phyloP scores from a whole-genome alignment of 441 rosid genomes.

The Corymbia citriodora region DNA sequence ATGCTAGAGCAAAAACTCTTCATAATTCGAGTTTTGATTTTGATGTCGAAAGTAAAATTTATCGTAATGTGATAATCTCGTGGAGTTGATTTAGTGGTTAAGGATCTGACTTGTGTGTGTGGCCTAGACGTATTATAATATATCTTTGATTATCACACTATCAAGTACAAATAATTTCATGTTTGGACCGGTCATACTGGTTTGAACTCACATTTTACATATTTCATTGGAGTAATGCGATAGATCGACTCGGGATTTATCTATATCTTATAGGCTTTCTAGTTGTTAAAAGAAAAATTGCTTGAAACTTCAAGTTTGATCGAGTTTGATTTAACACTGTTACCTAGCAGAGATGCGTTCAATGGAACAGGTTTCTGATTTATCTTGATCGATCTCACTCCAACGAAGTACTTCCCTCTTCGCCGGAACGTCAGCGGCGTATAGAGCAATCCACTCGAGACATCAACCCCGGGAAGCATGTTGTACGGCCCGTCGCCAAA shows the following conservation, averaged over 20 bases:
- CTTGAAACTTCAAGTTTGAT: background rate
- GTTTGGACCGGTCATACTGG: rapidly evolving
- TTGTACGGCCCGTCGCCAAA: slow-evolving; percentile 22
- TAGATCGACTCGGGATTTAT: background rate
- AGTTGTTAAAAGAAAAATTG: rapidly evolving
- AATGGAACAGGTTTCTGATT: slow-evolving; percentile 6
- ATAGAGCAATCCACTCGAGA: background rate
- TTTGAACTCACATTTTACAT: background rate
- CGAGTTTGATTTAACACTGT: background rate
- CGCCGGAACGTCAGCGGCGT: slow-evolving; percentile 13
- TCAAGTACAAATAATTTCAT: background rate
- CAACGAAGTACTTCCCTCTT: slow-evolving; percentile 20
- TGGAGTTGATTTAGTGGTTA: background rate
- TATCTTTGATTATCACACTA: background rate
- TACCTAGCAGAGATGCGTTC: background rate
- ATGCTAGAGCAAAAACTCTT: background rate
- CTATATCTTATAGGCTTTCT: background rate
- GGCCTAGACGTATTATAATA: rapidly evolving
- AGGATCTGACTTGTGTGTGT: background rate
- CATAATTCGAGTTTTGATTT: background rate
- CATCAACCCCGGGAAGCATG: slow-evolving; percentile 9
- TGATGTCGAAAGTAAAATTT: background rate
- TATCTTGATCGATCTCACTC: slow-evolving; percentile 16
- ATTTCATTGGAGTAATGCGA: background rate
- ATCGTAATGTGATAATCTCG: background rate